phyloP scores from a whole-genome alignment of 2,329 filamentous ascomycete species.

The Aspergillus transmontanensis region DNA sequence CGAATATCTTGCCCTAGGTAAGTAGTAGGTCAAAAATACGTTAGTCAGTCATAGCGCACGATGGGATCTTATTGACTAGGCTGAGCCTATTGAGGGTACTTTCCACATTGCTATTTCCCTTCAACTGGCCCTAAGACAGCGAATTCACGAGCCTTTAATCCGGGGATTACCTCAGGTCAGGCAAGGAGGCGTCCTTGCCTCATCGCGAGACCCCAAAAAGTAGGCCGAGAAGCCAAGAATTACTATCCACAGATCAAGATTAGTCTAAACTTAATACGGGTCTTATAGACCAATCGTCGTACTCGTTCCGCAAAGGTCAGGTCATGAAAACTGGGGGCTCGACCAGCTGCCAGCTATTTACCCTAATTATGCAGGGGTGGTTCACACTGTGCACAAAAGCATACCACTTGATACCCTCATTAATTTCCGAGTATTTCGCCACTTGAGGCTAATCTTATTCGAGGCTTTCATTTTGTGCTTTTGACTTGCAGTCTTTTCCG shows the following conservation, averaged over 20 bases:
- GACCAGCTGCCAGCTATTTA: too few relatives aligned
- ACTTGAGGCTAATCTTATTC: neutral
- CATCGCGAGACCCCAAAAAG: neutral
- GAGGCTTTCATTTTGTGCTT: neutral
- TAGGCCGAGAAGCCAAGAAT: neutral
- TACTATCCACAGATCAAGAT: neutral
- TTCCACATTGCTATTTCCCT: neutral
- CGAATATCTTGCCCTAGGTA: neutral
- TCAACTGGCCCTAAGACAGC: neutral
- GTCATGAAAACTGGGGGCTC: neutral
- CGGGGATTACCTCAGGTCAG: neutral
- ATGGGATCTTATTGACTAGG: neutral
- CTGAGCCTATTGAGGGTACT: neutral
- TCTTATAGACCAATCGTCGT: neutral
- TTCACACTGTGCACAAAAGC: neutral
- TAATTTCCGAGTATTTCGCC: neutral
- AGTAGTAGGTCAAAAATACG: neutral
- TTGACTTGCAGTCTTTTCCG: neutral
- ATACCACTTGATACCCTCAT: neutral
- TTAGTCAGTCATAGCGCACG: neutral
- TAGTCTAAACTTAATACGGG: neutral
- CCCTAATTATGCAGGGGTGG: neutral
- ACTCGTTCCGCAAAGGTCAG: neutral
- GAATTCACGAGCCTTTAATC: neutral
- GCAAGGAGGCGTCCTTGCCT: neutral